Conservation (phyloP, 2,329 filamentous ascomycete species). For the Aspergillus alliaceus region DNA sequence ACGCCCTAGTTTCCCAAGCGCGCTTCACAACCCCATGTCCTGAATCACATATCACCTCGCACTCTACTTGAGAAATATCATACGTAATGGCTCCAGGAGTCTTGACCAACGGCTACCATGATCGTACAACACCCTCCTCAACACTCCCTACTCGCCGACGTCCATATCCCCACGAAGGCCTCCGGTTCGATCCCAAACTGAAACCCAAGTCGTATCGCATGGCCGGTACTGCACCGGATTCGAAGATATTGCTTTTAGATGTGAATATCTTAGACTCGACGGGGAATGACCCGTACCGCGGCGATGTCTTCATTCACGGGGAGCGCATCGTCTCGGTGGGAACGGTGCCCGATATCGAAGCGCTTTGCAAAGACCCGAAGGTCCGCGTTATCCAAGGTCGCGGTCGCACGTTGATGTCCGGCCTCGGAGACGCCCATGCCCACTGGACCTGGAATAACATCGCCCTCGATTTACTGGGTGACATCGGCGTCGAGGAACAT, state of each 20-base stretch:
- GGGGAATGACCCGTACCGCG: conserved; percentile 36
- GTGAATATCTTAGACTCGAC: conserved; percentile 45
- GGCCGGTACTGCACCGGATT: not conserved
- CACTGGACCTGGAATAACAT: conserved; percentile 49
- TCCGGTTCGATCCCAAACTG: not conserved
- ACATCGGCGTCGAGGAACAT: conserved; percentile 50
- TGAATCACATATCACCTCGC: not conserved
- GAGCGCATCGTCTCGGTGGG: conserved; percentile 38
- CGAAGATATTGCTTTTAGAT: conserved; percentile 37
- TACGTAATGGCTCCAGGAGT: not conserved
- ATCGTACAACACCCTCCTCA: not conserved
- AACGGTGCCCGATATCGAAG: conserved; percentile 29
- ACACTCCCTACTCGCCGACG: not conserved
- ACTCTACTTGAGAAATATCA: not conserved
- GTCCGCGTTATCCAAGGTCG: conserved; percentile 41
- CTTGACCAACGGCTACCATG: not conserved
- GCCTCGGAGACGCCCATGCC: conserved; percentile 49
- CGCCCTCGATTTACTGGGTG: conserved; percentile 43
- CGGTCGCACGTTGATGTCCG: conserved; percentile 51
- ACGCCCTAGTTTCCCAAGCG: not conserved
- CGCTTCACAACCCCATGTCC: not conserved
- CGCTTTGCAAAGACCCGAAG: conserved; percentile 28
- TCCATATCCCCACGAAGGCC: not conserved
- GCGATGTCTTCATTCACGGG: conserved; percentile 43
- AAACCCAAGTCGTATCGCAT: not conserved